These are phyloP conservation scores for Plasmodium reichenowi DNA, from an alignment of 169 alveolate species.

Conservation along the genomic window DNA sequence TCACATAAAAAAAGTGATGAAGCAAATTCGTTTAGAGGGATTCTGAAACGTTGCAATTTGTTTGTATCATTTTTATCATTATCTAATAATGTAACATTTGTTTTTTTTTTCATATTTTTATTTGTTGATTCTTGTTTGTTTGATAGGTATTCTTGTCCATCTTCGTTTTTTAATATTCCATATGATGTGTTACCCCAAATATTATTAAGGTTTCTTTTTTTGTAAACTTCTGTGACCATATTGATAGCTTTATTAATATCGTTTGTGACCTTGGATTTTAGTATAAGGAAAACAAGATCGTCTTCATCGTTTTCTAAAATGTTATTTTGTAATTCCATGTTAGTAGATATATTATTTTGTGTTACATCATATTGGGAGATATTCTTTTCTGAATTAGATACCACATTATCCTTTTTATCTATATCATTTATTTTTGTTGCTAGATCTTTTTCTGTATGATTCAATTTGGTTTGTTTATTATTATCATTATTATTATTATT, in stretches of 20 bases:
- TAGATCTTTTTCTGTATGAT: background rate
- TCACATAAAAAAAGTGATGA: conserved; percentile 69
- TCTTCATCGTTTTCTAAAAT: conserved; percentile 19
- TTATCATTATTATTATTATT: background rate
- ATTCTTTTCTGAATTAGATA: background rate
- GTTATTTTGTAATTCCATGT: background rate
- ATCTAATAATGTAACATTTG: background rate
- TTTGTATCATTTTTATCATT: conserved; percentile 4
- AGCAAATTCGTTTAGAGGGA: conserved; percentile 66
- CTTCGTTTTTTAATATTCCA: background rate
- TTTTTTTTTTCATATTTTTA: background rate
- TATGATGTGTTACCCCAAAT: conserved; percentile 43
- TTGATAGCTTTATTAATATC: conserved; percentile 63
- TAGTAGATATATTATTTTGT: background rate
- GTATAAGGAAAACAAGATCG: conserved; percentile 38
- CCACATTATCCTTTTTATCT: background rate
- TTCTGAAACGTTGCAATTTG: conserved; percentile 40
- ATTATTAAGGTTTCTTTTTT: conserved; percentile 25
- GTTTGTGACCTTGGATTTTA: conserved; percentile 24
- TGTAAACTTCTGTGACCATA: conserved; percentile 44
- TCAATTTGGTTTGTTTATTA: background rate
- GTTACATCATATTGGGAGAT: background rate
- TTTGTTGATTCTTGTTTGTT: background rate
- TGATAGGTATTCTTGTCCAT: background rate
- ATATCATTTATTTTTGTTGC: background rate